These are phyloP conservation scores for Prototheca wickerhamii DNA, from an alignment of 163 green algal species.

Conservation along the genomic window DNA sequence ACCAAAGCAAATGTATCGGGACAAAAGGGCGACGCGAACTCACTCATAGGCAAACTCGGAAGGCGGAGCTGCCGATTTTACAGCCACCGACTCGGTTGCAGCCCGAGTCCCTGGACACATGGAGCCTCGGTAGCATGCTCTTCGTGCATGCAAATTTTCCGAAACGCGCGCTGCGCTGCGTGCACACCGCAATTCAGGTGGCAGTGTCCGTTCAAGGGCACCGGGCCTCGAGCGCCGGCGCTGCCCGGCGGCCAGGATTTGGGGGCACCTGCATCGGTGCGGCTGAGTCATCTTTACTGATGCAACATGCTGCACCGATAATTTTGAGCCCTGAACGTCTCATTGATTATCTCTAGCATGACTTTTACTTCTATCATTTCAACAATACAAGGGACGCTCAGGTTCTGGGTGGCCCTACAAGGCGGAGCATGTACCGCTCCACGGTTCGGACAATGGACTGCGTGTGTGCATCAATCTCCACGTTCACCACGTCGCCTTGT, in stretches of 20 bases:
- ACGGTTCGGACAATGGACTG: constrained; percentile 45
- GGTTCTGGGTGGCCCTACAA: neutral
- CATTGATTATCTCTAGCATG: neutral
- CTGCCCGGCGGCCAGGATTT: too few species aligned
- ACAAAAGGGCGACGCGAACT: neutral
- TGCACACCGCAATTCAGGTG: too few species aligned
- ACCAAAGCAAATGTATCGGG: neutral
- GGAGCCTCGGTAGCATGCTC: too few species aligned
- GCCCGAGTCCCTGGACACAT: too few species aligned
- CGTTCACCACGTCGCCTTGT: constrained; percentile 70
- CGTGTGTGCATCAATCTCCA: constrained; percentile 88
- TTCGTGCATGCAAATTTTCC: too few species aligned
- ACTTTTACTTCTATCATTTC: neutral
- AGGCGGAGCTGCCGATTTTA: neutral
- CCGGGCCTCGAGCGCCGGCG: too few species aligned
- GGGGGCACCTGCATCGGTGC: too few species aligned
- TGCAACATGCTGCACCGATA: neutral
- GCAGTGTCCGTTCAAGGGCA: too few species aligned
- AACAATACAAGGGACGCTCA: neutral
- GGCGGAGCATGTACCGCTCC: constrained; percentile 16
- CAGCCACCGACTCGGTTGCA: too few species aligned
- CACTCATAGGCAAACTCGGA: neutral
- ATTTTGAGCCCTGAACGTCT: neutral
- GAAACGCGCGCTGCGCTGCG: too few species aligned
- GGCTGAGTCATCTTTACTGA: neutral